Base-by-base conservation (phyloP, 2,329 filamentous ascomycete genomes). In the Pseudopithomyces chartarum region DNA sequence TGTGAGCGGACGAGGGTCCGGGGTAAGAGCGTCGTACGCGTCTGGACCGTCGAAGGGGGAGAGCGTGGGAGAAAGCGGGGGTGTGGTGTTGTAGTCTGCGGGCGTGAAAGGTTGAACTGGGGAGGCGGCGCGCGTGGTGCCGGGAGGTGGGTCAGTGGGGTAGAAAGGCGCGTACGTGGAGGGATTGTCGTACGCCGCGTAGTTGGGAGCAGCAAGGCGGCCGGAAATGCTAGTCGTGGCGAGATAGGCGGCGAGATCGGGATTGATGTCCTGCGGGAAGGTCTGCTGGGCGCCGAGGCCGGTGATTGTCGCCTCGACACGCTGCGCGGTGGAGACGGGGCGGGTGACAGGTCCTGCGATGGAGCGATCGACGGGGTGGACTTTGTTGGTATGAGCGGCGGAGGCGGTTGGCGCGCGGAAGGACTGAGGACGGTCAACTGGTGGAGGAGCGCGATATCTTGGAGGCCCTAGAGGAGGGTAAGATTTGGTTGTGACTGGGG, bases 1-100 rank as follows among this genome's bases (percentile, higher is more conserved):
- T 11, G 19, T 62, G 5, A 67, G 59, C 3, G 65, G 50, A 7
- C 60, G 62, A 5, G 47, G 29, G 17, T 69, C 66, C 3, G 45
- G 32, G 1, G 19, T n/a, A 6, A 48, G 32, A 7, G 10, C 2
- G 19, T 22, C 19, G 13, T 10, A n/a, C n/a, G 13, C 13, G 11
- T 29, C 23, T 17, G 11, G 23, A 45, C n/a, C 8, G 6, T 19
- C 11, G 32, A 12, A 19, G 20, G 10, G 19, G 2, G 11, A 20
- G 10, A 23, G 3, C 6, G 32, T 19, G 11, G 17, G 45, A 2
- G 45, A 38, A 6, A 32, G 45, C 2, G 45, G 45, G 23, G 45
- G 45, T 6, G 45, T 23, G 17, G 32, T 26, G 10, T 48, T 32
- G 33, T 38, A 48, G 45, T 48, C 45, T 4, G 19, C 45, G 4